Conservation (phyloP, 768 basidiomycete genomes). For the Suillus alpinus region DNA sequence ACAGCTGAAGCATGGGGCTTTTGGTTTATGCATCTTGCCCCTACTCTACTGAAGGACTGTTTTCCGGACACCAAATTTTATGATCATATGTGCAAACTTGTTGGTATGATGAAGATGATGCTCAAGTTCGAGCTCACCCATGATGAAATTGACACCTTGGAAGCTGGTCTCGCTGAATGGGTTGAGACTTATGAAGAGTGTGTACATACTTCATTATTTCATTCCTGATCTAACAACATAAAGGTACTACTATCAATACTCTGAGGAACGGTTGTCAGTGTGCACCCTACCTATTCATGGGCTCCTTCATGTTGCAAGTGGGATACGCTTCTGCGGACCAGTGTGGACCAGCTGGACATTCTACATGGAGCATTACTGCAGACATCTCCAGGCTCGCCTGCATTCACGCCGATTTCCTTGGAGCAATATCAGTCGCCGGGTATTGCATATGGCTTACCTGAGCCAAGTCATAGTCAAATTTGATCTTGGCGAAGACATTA, state of each 20-base stretch:
- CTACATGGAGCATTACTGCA: background rate
- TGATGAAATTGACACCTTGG: no score
- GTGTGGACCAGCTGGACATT: constrained; percentile 2
- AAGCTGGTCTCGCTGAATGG: no score
- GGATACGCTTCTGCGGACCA: background rate
- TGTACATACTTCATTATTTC: background rate
- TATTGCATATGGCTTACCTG: constrained; percentile 1
- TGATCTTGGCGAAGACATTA: background rate
- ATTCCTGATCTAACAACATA: no score
- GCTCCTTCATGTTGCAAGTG: background rate
- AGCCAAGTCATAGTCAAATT: background rate
- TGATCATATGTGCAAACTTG: background rate
- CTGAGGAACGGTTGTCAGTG: background rate
- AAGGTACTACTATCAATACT: constrained; percentile 4
- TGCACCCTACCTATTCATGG: background rate
- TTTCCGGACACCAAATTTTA: background rate
- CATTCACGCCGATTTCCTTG: background rate
- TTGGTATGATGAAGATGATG: background rate
- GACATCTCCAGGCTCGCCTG: background rate
- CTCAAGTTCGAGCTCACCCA: no score
- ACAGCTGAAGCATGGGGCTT: constrained; percentile 16
- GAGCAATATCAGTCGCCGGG: background rate
- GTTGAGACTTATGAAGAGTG: background rate
- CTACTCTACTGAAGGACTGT: constrained; percentile 9
- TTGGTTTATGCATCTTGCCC: constrained; percentile 15